A percentile compares a stretch with the other conserved stretches of the same genome.
Conservation (phyloP, 169 alveolate species). For the Plasmodium fragile region DNA sequence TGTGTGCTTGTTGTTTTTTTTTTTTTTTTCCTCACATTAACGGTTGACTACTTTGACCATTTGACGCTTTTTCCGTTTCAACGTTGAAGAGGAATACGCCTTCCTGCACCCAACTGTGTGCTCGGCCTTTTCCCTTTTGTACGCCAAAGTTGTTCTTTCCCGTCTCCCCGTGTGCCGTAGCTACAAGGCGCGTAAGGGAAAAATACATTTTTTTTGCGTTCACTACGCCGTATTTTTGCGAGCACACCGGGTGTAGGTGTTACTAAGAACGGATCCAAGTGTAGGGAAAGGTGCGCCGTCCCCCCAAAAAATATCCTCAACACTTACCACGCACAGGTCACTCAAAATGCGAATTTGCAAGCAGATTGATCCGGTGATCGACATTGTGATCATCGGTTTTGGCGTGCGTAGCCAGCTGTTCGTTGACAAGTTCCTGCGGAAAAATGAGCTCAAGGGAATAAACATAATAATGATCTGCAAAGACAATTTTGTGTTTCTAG, state of each 20-base stretch:
- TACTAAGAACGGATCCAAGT: neutral
- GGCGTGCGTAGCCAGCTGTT: slow-evolving; percentile 44
- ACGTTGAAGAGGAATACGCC: neutral
- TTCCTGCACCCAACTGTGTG: neutral
- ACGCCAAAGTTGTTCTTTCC: neutral
- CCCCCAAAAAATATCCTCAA: neutral
- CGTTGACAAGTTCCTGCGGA: slow-evolving; percentile 41
- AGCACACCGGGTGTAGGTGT: neutral
- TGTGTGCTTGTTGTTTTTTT: neutral
- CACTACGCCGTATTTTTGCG: neutral
- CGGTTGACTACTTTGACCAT: neutral
- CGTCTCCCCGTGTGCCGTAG: neutral
- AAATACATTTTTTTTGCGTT: neutral
- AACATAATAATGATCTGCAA: slow-evolving; percentile 59
- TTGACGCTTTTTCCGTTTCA: neutral
- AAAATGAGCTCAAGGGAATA: slow-evolving; percentile 47
- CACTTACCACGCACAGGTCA: neutral
- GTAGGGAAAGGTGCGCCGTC: neutral
- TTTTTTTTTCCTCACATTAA: neutral
- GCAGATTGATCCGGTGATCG: slow-evolving; percentile 69
- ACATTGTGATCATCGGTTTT: slow-evolving; percentile 71
- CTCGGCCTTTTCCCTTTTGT: neutral
- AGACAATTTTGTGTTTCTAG: slow-evolving; percentile 49
- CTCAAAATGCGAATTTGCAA: slow-evolving; percentile 67
- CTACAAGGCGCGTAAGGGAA: neutral